phyloP scores from a whole-genome alignment of 805 yeast species.

The Barnettozyma wickerhamii region DNA sequence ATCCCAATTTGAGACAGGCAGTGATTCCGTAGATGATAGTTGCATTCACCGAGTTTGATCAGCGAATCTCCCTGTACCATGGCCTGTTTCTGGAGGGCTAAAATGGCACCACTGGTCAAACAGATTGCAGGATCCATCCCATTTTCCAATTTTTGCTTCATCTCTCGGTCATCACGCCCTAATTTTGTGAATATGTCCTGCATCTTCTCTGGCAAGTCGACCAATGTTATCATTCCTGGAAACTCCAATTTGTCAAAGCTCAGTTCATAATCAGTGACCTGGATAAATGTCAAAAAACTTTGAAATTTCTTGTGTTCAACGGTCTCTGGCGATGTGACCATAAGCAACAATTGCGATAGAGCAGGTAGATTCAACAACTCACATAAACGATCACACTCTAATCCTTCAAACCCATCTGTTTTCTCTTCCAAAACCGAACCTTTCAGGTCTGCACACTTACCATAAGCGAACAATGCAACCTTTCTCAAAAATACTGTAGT shows the following conservation, averaged over 20 bases:
- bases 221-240: constrained; percentile 60
- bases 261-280: constrained; percentile 20
- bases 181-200: constrained; percentile 65
- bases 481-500: constrained; percentile 63
- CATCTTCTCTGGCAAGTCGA: constrained; percentile 60
- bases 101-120: constrained; percentile 68
- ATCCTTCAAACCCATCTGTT: constrained; percentile 5
- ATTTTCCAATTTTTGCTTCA: constrained; percentile 32
- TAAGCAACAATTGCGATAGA: constrained; percentile 23
- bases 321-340: constrained; percentile 11
- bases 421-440: constrained; percentile 20
- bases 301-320: constrained; percentile 25
- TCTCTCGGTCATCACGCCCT: constrained; percentile 40
- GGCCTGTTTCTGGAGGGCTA: constrained; percentile 61
- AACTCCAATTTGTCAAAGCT: constrained; percentile 39
- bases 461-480: constrained; percentile 51
- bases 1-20: constrained; percentile 69
- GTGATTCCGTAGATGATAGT: constrained; percentile 58
- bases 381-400: constrained; percentile 55
- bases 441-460: constrained; percentile 42
- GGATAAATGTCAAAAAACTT: constrained; percentile 16
- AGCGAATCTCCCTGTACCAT: constrained; percentile 31
- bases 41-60: constrained; percentile 69
- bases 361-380: constrained; percentile 43
- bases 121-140: constrained; percentile 78